Evolutionary conservation across 2,329 filamentous ascomycete species (phyloP).

Genomic region (Colletotrichum liriopes): DNA sequence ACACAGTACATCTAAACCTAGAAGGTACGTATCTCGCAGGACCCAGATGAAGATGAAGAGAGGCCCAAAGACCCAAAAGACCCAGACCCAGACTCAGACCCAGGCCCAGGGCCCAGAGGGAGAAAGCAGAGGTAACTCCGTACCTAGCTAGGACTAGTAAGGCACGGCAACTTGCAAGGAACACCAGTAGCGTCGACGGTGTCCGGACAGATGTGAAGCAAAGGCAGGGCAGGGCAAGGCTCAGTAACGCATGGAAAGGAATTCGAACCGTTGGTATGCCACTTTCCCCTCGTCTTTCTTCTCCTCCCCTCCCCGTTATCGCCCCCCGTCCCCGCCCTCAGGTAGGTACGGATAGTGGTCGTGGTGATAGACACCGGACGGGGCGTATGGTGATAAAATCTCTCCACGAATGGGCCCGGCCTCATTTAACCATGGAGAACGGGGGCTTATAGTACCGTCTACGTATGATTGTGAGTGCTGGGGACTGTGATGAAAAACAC

Average conservation of each 20-base stretch:
- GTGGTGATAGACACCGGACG: slow-evolving; percentile 52
- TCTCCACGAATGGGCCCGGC: slow-evolving; percentile 59
- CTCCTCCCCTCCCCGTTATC: neutral
- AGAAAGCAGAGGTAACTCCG: slow-evolving; percentile 18
- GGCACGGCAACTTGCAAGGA: slow-evolving; percentile 23
- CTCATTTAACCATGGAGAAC: slow-evolving; percentile 60
- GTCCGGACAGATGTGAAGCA: slow-evolving; percentile 3
- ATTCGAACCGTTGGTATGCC: slow-evolving; percentile 4
- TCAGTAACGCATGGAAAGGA: neutral
- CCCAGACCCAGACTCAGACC: slow-evolving; percentile 21
- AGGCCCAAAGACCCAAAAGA: slow-evolving; percentile 20
- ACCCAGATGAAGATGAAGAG: slow-evolving; percentile 10
- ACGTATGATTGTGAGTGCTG: slow-evolving; percentile 31
- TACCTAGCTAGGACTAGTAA: slow-evolving; percentile 23
- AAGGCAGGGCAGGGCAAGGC: neutral
- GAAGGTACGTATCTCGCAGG: slow-evolving; percentile 7
- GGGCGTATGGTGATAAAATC: slow-evolving; percentile 60
- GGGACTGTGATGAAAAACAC: slow-evolving; percentile 39
- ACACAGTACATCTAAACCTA: slow-evolving; percentile 1
- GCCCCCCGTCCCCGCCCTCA: neutral
- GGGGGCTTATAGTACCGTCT: slow-evolving; percentile 46
- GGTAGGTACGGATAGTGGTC: slow-evolving; percentile 18
- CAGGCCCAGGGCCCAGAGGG: slow-evolving; percentile 10
- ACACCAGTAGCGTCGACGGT: slow-evolving; percentile 4
- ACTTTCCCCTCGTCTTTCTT: neutral